These are phyloP conservation scores for Colletotrichum theobromicola DNA, from an alignment of 2,329 filamentous ascomycete genomes.

Conservation along the genomic window DNA sequence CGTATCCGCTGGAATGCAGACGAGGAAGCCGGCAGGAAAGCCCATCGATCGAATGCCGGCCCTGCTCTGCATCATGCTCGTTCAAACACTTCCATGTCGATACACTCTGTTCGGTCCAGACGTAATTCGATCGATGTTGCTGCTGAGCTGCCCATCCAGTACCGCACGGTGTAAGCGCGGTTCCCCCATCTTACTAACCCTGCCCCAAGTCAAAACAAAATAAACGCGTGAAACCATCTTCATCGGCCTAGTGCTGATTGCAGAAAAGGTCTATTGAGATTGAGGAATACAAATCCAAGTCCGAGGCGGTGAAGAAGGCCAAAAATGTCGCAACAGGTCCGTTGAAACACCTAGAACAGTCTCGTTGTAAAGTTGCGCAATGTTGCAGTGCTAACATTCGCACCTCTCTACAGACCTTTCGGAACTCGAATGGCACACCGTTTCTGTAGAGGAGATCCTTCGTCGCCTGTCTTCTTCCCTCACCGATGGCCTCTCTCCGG, in stretches of 20 bases:
- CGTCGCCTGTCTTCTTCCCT: conserved; percentile 62
- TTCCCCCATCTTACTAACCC: not conserved
- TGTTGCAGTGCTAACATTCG: not conserved
- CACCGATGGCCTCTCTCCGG: conserved; percentile 62
- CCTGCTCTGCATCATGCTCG: conserved; percentile 26
- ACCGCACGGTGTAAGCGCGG: conserved; percentile 54
- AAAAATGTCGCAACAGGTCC: conserved; percentile 52
- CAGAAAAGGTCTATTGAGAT: conserved; percentile 49
- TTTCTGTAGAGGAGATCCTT: conserved; percentile 63
- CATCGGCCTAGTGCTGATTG: not conserved
- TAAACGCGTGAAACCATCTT: not conserved
- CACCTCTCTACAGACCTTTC: conserved; percentile 53
- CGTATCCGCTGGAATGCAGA: conserved; percentile 43
- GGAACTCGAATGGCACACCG: conserved; percentile 71
- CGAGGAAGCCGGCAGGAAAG: conserved; percentile 30
- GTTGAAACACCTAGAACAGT: not conserved
- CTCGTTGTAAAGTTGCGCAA: not conserved
- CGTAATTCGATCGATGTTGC: conserved; percentile 44
- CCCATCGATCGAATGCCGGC: conserved; percentile 4
- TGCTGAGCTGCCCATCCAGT: conserved; percentile 56
- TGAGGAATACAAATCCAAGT: conserved; percentile 50
- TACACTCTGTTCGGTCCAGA: conserved; percentile 41
- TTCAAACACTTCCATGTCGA: conserved; percentile 45
- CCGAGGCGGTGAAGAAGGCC: conserved; percentile 41
- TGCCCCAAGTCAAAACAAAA: not conserved